These are phyloP conservation scores for Spergularia marina DNA, from an alignment of 148 eudicot species.

Conservation along the genomic window DNA sequence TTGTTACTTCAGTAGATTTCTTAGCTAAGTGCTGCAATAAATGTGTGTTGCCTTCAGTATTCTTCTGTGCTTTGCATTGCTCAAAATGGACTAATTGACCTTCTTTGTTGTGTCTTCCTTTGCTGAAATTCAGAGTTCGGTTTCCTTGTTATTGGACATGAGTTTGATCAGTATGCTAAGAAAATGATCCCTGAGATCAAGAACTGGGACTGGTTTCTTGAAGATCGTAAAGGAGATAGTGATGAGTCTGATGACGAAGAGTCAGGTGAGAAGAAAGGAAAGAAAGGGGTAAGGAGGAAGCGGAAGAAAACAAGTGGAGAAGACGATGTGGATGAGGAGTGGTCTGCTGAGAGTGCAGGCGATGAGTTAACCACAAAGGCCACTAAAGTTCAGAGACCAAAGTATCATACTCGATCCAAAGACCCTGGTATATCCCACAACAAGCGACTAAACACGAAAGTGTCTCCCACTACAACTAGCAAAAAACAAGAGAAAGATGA, in stretches of 20 bases:
- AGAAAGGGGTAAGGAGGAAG: conserved; percentile 37
- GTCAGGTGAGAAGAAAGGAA: conserved; percentile 28
- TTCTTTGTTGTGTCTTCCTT: not conserved
- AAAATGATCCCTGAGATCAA: conserved; percentile 50
- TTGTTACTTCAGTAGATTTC: not conserved
- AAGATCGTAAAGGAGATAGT: conserved; percentile 44
- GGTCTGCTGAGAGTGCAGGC: conserved; percentile 78
- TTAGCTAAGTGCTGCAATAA: not conserved
- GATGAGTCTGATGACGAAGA: conserved; percentile 42
- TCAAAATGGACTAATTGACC: not conserved
- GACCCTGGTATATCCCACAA: conserved; percentile 31
- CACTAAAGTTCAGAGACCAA: conserved; percentile 42
- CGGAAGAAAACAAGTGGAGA: conserved; percentile 44
- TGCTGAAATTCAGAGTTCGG: conserved; percentile 66
- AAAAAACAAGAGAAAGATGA: conserved; percentile 33
- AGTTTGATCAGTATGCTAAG: conserved; percentile 77
- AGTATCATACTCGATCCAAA: conserved; percentile 70
- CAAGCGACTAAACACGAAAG: conserved; percentile 17
- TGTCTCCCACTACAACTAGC: conserved; percentile 18
- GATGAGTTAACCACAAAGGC: conserved; percentile 43
- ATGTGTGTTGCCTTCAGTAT: not conserved
- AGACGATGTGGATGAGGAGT: conserved; percentile 63
- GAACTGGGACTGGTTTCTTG: conserved; percentile 88
- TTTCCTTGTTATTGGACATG: conserved; percentile 86
- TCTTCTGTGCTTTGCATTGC: not conserved